phyloP scores from a whole-genome alignment of 2,329 filamentous ascomycete genomes.

The Leptographium flavum region DNA sequence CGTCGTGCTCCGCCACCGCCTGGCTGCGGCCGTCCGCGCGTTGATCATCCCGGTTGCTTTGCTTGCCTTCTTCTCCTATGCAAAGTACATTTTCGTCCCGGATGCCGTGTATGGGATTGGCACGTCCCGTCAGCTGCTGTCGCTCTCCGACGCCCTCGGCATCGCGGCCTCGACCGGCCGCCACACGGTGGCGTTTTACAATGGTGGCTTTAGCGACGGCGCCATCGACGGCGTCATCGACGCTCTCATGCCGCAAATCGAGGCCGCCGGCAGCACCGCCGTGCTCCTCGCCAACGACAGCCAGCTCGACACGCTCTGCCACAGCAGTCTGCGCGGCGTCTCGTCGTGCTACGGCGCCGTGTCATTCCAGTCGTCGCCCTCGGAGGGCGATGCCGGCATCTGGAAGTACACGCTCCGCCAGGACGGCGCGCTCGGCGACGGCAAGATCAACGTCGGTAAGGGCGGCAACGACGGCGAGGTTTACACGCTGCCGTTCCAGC shows the following conservation, averaged over 20 bases:
- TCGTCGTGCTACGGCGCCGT: slow-evolving; percentile 60
- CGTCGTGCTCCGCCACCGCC: slow-evolving; percentile 36
- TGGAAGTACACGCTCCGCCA: slow-evolving; percentile 84
- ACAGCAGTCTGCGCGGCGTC: slow-evolving; percentile 44
- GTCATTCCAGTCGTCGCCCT: slow-evolving; percentile 60
- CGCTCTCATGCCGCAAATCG: slow-evolving; percentile 42
- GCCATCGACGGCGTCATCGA: slow-evolving; percentile 60
- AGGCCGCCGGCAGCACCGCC: slow-evolving; percentile 33
- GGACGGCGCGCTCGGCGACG: slow-evolving; percentile 55
- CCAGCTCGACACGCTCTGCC: slow-evolving; percentile 33
- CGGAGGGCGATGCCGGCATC: slow-evolving; percentile 45
- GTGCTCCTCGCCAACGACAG: slow-evolving; percentile 13
- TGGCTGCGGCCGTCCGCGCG: slow-evolving; percentile 39
- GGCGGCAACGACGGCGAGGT: slow-evolving; percentile 60
- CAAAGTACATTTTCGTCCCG: slow-evolving; percentile 71
- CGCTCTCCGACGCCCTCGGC: slow-evolving; percentile 48
- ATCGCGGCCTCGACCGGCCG: slow-evolving; percentile 40
- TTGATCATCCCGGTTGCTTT: slow-evolving; percentile 45
- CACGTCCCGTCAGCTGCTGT: slow-evolving; percentile 41
- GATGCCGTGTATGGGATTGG: slow-evolving; percentile 65
- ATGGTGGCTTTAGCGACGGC: slow-evolving; percentile 55
- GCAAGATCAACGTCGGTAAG: slow-evolving; percentile 48
- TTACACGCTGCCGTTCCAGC: slow-evolving; percentile 63
- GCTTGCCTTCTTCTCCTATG: slow-evolving; percentile 50
- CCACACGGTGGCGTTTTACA: slow-evolving; percentile 62